Evolutionary conservation across 768 basidiomycete genomes (phyloP).

Genomic region (Boletus subparvulus): DNA sequence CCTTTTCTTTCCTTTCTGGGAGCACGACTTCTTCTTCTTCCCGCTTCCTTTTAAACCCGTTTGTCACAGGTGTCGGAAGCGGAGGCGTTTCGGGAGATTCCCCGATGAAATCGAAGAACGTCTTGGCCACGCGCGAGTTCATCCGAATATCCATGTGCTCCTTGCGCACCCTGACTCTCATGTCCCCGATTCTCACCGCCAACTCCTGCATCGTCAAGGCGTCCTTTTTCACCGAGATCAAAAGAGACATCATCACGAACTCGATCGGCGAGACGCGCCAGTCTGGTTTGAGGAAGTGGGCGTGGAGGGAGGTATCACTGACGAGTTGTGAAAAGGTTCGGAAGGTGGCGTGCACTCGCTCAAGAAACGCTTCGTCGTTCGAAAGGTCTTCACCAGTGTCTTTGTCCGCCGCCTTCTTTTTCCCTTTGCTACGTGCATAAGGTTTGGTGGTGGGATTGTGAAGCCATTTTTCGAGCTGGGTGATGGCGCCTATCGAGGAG

Average conservation of each 20-base stretch:
- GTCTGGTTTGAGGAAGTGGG: slow-evolving; percentile 39
- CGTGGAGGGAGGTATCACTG: slow-evolving; percentile 33
- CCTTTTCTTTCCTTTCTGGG: slow-evolving; percentile 16
- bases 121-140: slow-evolving; percentile 57
- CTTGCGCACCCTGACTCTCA: slow-evolving; percentile 56
- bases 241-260: slow-evolving; percentile 54
- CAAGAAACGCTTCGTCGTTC: slow-evolving; percentile 34
- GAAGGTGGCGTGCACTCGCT: slow-evolving; percentile 43
- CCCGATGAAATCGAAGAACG: slow-evolving; percentile 53
- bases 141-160: slow-evolving; percentile 64
- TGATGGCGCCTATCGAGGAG: slow-evolving; percentile 31
- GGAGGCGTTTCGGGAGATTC: slow-evolving; percentile 11
- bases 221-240: slow-evolving; percentile 53
- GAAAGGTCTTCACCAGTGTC: slow-evolving; percentile 23
- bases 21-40: slow-evolving; percentile 19
- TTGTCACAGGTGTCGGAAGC: neutral
- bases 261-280: slow-evolving; percentile 67
- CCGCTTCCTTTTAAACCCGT: slow-evolving; percentile 24
- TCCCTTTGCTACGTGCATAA: slow-evolving; percentile 4
- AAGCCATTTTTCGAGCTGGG: slow-evolving; percentile 54
- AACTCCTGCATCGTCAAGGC: slow-evolving; percentile 40
- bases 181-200: slow-evolving; percentile 42
- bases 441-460: slow-evolving; percentile 19
- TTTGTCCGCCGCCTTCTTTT: slow-evolving; percentile 20
- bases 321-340: slow-evolving; percentile 48